Evolutionary conservation across 208 protist species (phyloP).

Genomic region (Leishmania aethiopica): DNA sequence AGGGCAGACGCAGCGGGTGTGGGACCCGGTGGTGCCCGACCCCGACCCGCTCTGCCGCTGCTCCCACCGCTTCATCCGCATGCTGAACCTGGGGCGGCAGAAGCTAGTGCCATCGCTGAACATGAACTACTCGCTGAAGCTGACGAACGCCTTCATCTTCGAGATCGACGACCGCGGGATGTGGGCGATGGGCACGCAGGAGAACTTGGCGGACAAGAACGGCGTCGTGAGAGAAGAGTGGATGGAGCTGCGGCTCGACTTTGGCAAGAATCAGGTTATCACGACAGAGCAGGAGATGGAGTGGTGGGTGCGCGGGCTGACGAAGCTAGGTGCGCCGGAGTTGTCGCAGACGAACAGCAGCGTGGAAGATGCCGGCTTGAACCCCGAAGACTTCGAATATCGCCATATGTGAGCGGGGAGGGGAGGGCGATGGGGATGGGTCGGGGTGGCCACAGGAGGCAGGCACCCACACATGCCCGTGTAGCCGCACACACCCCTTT

Average conservation of each 20-base stretch:
- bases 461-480: not conserved
- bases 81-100: conserved; percentile 83
- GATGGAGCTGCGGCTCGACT: conserved; percentile 84
- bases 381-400: conserved; percentile 84
- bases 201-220: conserved; percentile 63
- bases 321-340: conserved; percentile 82
- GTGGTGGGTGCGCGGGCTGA: conserved; percentile 89
- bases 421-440: too few relatives aligned
- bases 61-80: conserved; percentile 74
- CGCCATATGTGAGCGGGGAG: conserved; percentile 62
- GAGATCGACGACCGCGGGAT: conserved; percentile 76
- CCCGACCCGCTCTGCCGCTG: conserved; percentile 75
- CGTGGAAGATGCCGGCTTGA: conserved; percentile 77
- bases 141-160: conserved; percentile 89
- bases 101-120: conserved; percentile 90
- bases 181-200: conserved; percentile 90
- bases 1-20: conserved; percentile 80
- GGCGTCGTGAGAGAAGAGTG: conserved; percentile 71
- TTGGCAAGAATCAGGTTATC: conserved; percentile 82
- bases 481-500: not conserved
- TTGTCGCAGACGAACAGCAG: conserved; percentile 82
- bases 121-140: conserved; percentile 89
- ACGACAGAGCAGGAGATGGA: conserved; percentile 89
- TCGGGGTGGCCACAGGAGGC: too few relatives aligned
- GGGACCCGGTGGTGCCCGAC: conserved; percentile 72